Conservation (phyloP, 768 basidiomycete species). For the Leccinum subgranulosum region DNA sequence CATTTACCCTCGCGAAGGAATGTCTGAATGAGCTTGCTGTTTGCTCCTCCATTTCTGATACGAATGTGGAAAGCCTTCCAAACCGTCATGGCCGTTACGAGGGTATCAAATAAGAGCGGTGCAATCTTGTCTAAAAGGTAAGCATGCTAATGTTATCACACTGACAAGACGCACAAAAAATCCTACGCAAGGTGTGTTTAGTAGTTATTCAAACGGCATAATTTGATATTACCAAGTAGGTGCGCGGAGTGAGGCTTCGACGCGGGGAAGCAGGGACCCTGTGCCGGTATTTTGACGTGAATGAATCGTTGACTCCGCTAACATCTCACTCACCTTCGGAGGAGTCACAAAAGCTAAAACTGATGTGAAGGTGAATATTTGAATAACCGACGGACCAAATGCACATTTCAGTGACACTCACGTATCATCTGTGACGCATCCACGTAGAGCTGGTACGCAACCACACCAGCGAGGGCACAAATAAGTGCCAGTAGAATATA, state of each 20-base stretch:
- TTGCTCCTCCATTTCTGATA: constrained; percentile 69
- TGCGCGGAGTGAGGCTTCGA: constrained; percentile 83
- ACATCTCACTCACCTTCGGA: constrained; percentile 46
- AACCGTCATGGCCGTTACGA: constrained; percentile 78
- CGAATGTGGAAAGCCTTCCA: constrained; percentile 77
- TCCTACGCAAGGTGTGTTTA: constrained; percentile 32
- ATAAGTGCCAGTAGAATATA: constrained; percentile 64
- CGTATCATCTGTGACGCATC: constrained; percentile 75
- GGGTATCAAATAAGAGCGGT: constrained; percentile 75
- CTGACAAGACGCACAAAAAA: constrained; percentile 49
- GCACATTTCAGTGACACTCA: constrained; percentile 32
- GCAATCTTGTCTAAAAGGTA: constrained; percentile 53
- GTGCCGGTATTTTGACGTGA: constrained; percentile 30
- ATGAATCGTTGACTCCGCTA: not conserved
- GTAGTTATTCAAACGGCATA: not conserved
- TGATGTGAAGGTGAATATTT: constrained; percentile 29
- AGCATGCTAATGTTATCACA: not conserved
- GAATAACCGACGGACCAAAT: not conserved
- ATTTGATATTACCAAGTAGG: constrained; percentile 56
- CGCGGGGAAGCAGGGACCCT: constrained; percentile 75
- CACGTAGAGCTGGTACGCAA: constrained; percentile 80
- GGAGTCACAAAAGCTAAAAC: constrained; percentile 66
- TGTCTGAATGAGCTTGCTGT: constrained; percentile 77
- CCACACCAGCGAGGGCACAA: constrained; percentile 65
- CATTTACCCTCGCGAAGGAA: constrained; percentile 73